Evolutionary conservation across 305 asterid species (phyloP), one percentile per base, ranked within the genome.

Genomic region (Fraxinus xanthoxyloides): DNA sequence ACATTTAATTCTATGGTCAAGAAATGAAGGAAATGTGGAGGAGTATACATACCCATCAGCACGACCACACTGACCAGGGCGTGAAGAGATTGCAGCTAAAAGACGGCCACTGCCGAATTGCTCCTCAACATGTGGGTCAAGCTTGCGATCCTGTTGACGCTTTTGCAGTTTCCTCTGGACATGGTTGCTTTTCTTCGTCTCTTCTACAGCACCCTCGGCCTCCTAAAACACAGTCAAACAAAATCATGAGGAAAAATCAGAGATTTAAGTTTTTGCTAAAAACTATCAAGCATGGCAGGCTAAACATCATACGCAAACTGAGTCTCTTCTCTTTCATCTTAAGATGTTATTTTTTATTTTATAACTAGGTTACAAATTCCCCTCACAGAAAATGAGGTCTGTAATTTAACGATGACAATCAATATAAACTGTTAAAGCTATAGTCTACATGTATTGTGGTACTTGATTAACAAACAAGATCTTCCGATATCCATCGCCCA

Each of bases 11-110:
- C 75, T 12, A 26, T 9, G 72, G 17, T 63, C 21, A 78, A 36
- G 26, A 15, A 26, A 73, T 6, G 24, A 3, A 59, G 3, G 35
- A 72, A 8, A 36, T 24, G n/a, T 4, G 7, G 23, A 10, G 24
- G 67, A 70, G 12, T 78, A 30, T 15, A 75, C 86, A 43, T 85
- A 91, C 90, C 94, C 93, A 84, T 88, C 94, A 3, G 91, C 92
- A 40, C 90, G 86, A 36, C 93, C 93, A 84, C 92, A 89, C 79
- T 89, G 94, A 72, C 91, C 93, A 34, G 94, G 93, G 21, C 92
- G 85, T 75, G 92, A 89, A 10, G 94, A 86, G 78, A 87, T 89
- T 77, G 87, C 89, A 36, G 93, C 93, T 77, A 89, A 84, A 77
- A 91, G 72, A 73, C 90, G 84, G 15, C 92, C 91, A 63, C 91